phyloP scores from a whole-genome alignment of 2,329 filamentous ascomycete genomes.

The Phyllosticta citriasiana region DNA sequence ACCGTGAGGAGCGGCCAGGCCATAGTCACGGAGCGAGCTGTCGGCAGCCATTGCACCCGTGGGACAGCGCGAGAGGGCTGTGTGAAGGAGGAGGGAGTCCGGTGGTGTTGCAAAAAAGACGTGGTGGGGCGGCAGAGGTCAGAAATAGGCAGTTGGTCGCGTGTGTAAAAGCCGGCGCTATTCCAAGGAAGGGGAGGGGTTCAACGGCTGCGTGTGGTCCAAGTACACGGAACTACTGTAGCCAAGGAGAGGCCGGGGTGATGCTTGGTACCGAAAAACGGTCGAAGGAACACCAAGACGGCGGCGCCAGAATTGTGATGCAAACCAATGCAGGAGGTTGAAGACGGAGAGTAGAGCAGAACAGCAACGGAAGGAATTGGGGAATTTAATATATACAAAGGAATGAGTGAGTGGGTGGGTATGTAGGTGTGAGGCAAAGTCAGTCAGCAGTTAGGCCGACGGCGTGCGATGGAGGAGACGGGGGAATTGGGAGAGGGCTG shows the following conservation, averaged over 20 bases:
- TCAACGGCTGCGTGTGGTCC: not conserved
- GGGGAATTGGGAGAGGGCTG: not conserved
- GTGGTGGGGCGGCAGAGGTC: not conserved
- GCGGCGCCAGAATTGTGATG: not conserved
- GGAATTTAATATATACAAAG: not conserved
- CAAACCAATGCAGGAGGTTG: not conserved
- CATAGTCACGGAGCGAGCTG: conserved; percentile 37
- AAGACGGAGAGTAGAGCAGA: not conserved
- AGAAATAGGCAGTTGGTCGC: not conserved
- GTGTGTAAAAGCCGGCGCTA: not conserved
- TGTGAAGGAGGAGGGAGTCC: not conserved
- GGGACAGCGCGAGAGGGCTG: not conserved
- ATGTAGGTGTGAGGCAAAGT: not conserved
- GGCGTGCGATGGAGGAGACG: not conserved
- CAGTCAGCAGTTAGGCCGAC: not conserved
- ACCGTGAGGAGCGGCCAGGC: conserved; percentile 38
- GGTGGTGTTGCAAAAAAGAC: not conserved
- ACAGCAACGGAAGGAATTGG: not conserved
- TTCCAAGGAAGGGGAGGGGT: not conserved
- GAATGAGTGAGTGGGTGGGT: not conserved
- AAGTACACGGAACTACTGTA: not conserved
- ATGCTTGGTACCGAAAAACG: not conserved
- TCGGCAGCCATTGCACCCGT: not conserved
- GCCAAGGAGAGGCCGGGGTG: not conserved
- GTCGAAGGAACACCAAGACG: not conserved